Evolutionary conservation across 441 rosid species (phyloP).

Genomic region (Croton laevigatus): DNA sequence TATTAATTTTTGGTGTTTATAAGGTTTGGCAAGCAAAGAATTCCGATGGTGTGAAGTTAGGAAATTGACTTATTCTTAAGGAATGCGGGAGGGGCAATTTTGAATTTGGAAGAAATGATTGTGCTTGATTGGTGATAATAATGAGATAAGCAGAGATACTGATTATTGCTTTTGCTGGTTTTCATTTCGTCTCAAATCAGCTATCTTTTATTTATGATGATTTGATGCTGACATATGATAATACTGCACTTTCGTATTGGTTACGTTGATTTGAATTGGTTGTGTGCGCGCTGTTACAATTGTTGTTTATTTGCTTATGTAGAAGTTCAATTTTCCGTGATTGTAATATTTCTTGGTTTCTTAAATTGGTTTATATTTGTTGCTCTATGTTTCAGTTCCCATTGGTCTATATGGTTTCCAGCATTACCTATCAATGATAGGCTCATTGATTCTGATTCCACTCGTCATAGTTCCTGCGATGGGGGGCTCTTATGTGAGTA

Average conservation of each 20-base stretch:
- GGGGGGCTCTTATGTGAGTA: slow-evolving; percentile 92
- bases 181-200: slow-evolving; percentile 1
- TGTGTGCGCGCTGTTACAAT: background rate
- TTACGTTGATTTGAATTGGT: background rate
- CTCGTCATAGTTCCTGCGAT: slow-evolving; percentile 95
- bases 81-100: background rate
- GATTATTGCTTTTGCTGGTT: background rate
- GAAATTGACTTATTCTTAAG: slow-evolving; percentile 9
- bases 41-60: background rate
- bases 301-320: background rate
- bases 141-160: background rate
- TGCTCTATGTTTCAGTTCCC: slow-evolving; percentile 56
- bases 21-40: background rate
- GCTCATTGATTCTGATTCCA: slow-evolving; percentile 87
- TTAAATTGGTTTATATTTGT: slow-evolving; percentile 22
- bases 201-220: background rate
- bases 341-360: background rate
- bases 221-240: background rate
- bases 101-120: background rate
- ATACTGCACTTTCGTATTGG: background rate
- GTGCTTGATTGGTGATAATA: slow-evolving; percentile 6
- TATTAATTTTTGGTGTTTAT: background rate
- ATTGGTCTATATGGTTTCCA: slow-evolving; percentile 93
- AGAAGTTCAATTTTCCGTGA: background rate
- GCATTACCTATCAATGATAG: slow-evolving; percentile 88